phyloP scores from a whole-genome alignment of 2,329 filamentous ascomycete genomes.

The Ustulina deusta region DNA sequence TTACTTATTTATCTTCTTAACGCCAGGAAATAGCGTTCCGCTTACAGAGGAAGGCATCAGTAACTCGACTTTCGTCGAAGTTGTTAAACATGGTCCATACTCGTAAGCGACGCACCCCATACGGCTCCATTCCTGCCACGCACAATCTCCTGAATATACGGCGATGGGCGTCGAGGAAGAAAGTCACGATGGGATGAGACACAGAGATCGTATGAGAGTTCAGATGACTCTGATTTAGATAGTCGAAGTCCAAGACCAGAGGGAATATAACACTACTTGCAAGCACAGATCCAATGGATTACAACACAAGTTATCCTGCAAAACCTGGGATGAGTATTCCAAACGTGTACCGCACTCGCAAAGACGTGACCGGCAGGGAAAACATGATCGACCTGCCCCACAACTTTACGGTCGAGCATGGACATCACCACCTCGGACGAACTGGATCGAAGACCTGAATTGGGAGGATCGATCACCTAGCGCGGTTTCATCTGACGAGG shows the following conservation, averaged over 20 bases:
- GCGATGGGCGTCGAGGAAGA: background rate
- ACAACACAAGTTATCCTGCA: background rate
- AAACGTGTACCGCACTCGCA: background rate
- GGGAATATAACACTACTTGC: background rate
- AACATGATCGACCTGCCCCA: background rate
- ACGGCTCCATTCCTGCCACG: background rate
- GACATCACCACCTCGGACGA: background rate
- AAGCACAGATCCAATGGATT: background rate
- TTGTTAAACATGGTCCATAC: background rate
- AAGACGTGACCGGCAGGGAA: background rate
- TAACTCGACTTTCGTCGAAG: background rate
- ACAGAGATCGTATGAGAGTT: background rate
- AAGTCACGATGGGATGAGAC: background rate
- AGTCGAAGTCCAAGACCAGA: background rate
- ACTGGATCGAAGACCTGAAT: background rate
- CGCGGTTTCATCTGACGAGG: background rate
- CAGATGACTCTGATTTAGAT: background rate
- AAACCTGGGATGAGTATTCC: background rate
- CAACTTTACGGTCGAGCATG: background rate
- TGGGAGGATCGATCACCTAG: background rate
- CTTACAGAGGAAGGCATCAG: background rate
- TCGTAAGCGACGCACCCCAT: background rate
- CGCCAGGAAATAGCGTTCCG: background rate
- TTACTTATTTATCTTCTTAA: background rate
- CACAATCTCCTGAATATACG: background rate